Evolutionary conservation across 2,329 filamentous ascomycete genomes (phyloP).

Genomic region (Aspergillus fructus): DNA sequence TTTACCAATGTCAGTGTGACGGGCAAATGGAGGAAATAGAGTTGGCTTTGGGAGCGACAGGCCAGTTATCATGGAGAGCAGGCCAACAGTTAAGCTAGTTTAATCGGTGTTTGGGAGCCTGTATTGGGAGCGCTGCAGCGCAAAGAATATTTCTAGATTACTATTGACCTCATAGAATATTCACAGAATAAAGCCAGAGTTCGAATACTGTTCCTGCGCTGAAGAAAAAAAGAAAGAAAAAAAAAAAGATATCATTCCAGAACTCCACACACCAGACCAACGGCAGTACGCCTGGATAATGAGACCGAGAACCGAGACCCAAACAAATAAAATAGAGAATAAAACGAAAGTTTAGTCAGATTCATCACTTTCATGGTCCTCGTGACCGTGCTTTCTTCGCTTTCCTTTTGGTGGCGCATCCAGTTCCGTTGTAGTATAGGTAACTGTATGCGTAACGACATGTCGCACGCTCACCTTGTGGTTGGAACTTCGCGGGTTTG

Average conservation of each 20-base stretch:
- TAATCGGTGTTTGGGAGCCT: background rate
- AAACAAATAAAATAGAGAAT: background rate
- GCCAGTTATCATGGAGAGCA: background rate
- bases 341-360: background rate
- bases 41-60: background rate
- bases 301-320: background rate
- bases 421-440: slow-evolving; percentile 74
- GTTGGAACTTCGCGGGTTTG: slow-evolving; percentile 40
- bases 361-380: slow-evolving; percentile 10
- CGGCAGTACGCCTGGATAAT: slow-evolving; percentile 2
- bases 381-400: slow-evolving; percentile 64
- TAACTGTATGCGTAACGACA: slow-evolving; percentile 91
- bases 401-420: slow-evolving; percentile 90
- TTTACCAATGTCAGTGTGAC: background rate
- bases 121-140: background rate
- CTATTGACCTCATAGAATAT: slow-evolving; percentile 5
- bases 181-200: slow-evolving; percentile 8
- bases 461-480: slow-evolving; percentile 74
- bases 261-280: slow-evolving; percentile 7
- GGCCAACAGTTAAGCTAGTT: background rate
- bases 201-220: slow-evolving; percentile 9
- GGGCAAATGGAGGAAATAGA: background rate
- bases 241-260: background rate
- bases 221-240: background rate
- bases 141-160: slow-evolving; percentile 9